Base-by-base conservation (phyloP, 176 grass and related monocot species). In the Pontederia paniculata region DNA sequence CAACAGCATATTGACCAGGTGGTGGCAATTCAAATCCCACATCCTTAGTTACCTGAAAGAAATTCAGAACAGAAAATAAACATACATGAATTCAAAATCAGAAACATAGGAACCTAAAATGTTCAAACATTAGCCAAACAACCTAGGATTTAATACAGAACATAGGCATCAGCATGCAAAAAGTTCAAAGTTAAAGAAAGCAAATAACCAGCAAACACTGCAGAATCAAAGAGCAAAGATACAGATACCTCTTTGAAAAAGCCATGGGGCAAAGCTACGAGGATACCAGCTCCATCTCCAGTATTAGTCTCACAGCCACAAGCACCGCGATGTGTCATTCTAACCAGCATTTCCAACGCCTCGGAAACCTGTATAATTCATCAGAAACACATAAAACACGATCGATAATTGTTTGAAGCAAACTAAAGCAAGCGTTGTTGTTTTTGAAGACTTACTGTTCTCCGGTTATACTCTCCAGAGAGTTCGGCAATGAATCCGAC, bases 241-340 rank as follows among this genome's bases (percentile, higher is more conserved):
- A 67, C 49, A 46, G 63, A 62, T 73, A 37, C 94, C 83, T 91
- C 80, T 17, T 60, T 65, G 49, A 82, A 88, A 69, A 91, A 98
- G 23, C 28, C 78, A 64, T 93, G 87, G 5, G 94, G 94, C 15
- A 98, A 65, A 52, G 87, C 94, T 4, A 98, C 94, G 46, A 98
- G 66, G 19, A 98, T 98, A 20, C 94, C 94, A 13, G 87, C 94
- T 52, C 94, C 94, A 70, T 98, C 94, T 52, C 94, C 94, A 4
- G 94, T 98, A 56, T 98, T 98, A 65, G 80, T 76, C 71, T 98
- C 94, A 37, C 94, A 93, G 56, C 94, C 94, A 15, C 94, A 93
- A 22, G 87, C 94, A 51, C 94, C 94, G 2, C 94, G 87, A 48
- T 98, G 94, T 0, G 94, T 77, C 94, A 98, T 98, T 69, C 93